Evolutionary conservation across 371 early-diverging fungal species (phyloP), one percentile per base, ranked within the genome.

Genomic region (Blakeslea trispora): DNA sequence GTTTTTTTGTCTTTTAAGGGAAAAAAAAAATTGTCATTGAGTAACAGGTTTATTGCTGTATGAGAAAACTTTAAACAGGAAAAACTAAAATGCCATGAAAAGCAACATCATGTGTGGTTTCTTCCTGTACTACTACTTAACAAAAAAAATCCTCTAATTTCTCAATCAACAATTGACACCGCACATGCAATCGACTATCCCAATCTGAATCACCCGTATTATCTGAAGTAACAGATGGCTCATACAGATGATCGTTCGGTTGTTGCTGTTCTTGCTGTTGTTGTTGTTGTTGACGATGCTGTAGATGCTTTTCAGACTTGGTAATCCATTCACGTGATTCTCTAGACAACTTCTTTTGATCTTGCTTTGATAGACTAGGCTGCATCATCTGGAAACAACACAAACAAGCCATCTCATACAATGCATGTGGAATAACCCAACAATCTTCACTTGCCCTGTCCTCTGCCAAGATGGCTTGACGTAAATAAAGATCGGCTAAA

Each of bases 171-270:
- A 68, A 40, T 43, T 68, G 68, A 44, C 68, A 68, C 13, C 66
- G 60, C n/a, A 63, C 58, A 41, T 66, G 60, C 24, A 61, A 17
- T 59, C 77, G 44, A 49, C 70, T 69, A 23, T 77, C 77, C 67
- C 71, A 68, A 19, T 71, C 74, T 11, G 67, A 62, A 55, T 65
- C 72, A 19, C 66, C 69, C n/a, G 57, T 66, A 13, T 62, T 55
- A 22, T 63, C 63, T 2, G 59, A 50, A 22, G 53, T 51, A 9
- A 49, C 28, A 11, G 59, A 51, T 47, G 66, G 64, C 8, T 40
- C 58, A 5, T 57, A 47, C 18, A 32, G 55, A 22, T 22, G 50
- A 19, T 34, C 45, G 19, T 51, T 37, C 32, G 40, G 47, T 50
- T 32, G 22, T 13, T 57, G 23, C 28, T 48, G 51, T 43, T 40